Base-by-base conservation (phyloP, 768 basidiomycete genomes). In the Boletus sp. region DNA sequence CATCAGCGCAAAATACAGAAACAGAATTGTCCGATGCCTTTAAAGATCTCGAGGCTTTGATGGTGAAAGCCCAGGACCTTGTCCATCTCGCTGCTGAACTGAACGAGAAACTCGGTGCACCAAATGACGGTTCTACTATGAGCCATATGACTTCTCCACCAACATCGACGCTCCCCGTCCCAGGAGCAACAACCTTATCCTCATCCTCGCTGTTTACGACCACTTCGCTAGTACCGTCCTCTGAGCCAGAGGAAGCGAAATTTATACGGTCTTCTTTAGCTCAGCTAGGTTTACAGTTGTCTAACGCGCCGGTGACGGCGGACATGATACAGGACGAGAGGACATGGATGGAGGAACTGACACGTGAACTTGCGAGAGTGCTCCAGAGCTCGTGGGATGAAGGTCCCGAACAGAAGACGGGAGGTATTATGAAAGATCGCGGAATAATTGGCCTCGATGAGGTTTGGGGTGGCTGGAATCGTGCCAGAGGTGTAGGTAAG, bases 381-480 rank as follows among this genome's bases (percentile, higher is more conserved):
- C 77, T 99, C 7, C 85, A 82, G 55, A 82, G 83, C 3, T 64
- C 67, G 4, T 32, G 47, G 29, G 56, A 71, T 8, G 70, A 62
- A 44, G 41, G 42, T 1, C 32, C 53, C 0, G 62, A 57, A 11
- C 60, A 48, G 46, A 61, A 50, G 51, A 56, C 48, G 53, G 74
- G 74, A 1, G 89, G 91, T 1, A 78, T 95, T 65, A 92, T 95
- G 90, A 79, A 80, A 54, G 78, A 80, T 3, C 82, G 92, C 30
- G 93, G 92, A 1, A 82, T 96, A 35, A 81, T 97, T 39, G 91
- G 88, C 0, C 73, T 97, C 29, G 94, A 98, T 67, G 94, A 96
- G 72, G 90, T 90, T 0, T 98, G 94, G 94, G 92, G 92, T 29
- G 85, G 89, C 2, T 97, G 94, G 94, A 96, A 95, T 67, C 85